phyloP scores from a whole-genome alignment of 192 early-diverging fungal genomes.

The Rhizophagus sp. region DNA sequence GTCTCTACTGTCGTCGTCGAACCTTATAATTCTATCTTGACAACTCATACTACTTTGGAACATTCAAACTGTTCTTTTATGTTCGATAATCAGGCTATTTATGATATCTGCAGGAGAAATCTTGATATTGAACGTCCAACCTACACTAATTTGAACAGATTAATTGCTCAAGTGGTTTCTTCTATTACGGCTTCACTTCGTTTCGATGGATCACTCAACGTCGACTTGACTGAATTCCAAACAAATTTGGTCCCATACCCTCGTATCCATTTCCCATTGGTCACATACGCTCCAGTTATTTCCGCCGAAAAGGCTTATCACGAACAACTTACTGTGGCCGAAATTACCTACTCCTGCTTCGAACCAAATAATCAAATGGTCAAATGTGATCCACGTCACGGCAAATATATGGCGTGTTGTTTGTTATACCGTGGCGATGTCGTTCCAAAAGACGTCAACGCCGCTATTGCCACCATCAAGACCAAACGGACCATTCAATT shows the following conservation, averaged over 20 bases:
- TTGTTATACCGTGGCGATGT: slow-evolving; percentile 99
- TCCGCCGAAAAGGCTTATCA: slow-evolving; percentile 95
- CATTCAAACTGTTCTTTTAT: slow-evolving; percentile 99
- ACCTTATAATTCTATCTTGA: slow-evolving; percentile 99
- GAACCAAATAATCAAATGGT: slow-evolving; percentile 99
- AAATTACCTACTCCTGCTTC: slow-evolving; percentile 97
- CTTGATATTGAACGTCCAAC: slow-evolving; percentile 96
- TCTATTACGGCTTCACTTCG: slow-evolving; percentile 99
- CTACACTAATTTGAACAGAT: slow-evolving; percentile 96
- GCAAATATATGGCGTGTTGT: slow-evolving; percentile 99
- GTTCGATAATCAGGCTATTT: slow-evolving; percentile 99
- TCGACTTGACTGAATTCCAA: slow-evolving; percentile 99
- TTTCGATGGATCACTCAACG: slow-evolving; percentile 98
- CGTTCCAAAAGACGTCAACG: slow-evolving; percentile 96
- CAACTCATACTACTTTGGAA: slow-evolving; percentile 98
- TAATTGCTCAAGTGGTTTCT: slow-evolving; percentile 98
- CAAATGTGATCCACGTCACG: slow-evolving; percentile 96
- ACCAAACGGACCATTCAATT: slow-evolving; percentile 97
- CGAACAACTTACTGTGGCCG: slow-evolving; percentile 92
- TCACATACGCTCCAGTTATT: slow-evolving; percentile 95
- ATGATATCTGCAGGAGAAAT: slow-evolving; percentile 98
- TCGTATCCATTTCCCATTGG: slow-evolving; percentile 98
- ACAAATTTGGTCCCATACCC: slow-evolving; percentile 99
- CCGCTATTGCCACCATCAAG: slow-evolving; percentile 87
- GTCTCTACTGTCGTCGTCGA: slow-evolving; percentile 97